A percentile compares a stretch with the other conserved stretches of the same genome.
phyloP scores from a whole-genome alignment of 805 yeast species.

The Wickerhamomyces tratensis region DNA sequence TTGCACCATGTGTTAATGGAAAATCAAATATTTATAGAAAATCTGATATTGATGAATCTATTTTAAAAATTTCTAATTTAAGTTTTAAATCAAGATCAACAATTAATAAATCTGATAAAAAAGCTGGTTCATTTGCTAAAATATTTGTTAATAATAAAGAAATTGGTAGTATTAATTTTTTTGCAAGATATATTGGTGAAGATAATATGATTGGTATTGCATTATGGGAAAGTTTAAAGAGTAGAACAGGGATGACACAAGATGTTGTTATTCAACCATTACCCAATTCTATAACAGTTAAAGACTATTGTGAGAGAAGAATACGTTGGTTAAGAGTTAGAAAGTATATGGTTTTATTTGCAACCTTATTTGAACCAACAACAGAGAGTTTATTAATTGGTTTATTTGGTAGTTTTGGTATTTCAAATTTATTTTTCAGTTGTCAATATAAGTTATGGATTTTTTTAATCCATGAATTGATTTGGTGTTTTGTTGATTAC shows the following conservation, averaged over 20 bases:
- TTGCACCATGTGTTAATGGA: slow-evolving; percentile 90
- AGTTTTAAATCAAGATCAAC: slow-evolving; percentile 14
- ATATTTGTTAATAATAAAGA: not conserved
- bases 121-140: slow-evolving; percentile 14
- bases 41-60: slow-evolving; percentile 54
- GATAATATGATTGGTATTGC: slow-evolving; percentile 90
- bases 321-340: slow-evolving; percentile 82
- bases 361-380: slow-evolving; percentile 79
- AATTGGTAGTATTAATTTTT: slow-evolving; percentile 49
- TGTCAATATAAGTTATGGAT: slow-evolving; percentile 24
- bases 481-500: slow-evolving; percentile 63
- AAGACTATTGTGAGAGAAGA: slow-evolving; percentile 57
- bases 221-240: slow-evolving; percentile 59
- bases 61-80: slow-evolving; percentile 26
- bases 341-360: slow-evolving; percentile 78
- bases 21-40: slow-evolving; percentile 72
- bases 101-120: slow-evolving; percentile 22
- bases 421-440: slow-evolving; percentile 34
- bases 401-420: slow-evolving; percentile 50
- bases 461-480: slow-evolving; percentile 40
- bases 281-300: slow-evolving; percentile 25
- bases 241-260: slow-evolving; percentile 69
- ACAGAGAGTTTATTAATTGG: slow-evolving; percentile 73
- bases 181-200: slow-evolving; percentile 80
- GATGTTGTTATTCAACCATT: slow-evolving; percentile 77